Base-by-base conservation (phyloP, 2,329 filamentous ascomycete genomes). In the Fusarium sp. region DNA sequence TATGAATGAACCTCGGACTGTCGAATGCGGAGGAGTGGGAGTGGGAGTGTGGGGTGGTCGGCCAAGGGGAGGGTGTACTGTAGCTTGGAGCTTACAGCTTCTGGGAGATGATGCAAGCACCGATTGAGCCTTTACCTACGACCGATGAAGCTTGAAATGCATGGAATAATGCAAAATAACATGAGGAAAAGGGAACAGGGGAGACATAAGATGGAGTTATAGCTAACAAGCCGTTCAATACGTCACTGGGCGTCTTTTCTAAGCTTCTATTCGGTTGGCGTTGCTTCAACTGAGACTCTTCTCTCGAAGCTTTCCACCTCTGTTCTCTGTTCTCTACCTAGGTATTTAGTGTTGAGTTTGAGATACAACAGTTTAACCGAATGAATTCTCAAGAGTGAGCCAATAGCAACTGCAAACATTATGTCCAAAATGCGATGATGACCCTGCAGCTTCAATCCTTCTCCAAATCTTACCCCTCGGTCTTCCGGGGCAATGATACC, bases 21-120 rank as follows among this genome's bases (percentile, higher is more conserved):
- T 60, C 42, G 34, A 59, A 70, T 73, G 71, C 64, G 71, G 68
- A 73, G 68, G 68, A 61, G 49, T 23, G 59, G 55, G 58, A 61
- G 55, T 61, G 55, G 45, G 49, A 61, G 43, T 67, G 72, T 69
- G 71, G 71, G 60, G 69, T 66, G 65, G 58, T 72, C 72, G 72
- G 72, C 70, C 55, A 69, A 74, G 70, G 66, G 72, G 72, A 74
- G 67, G 55, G 59, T 50, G 59, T 30, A 13, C 28, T 30, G 28
- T 49, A 59, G 53, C 42, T 63, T 54, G 32, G 27, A 60, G 46
- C 28, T 48, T n/a, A 49, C 21, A 60, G 37, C 56, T 55, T 45
- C 28, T 37, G 43, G 40, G 23, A 14, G 16, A 51, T 51, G 66
- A 55, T 66, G 61, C 25, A 66, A 69, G 42, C 62, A 37, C 32